phyloP scores from a whole-genome alignment of 768 basidiomycete species.

The Paxillus rubicundulus region DNA sequence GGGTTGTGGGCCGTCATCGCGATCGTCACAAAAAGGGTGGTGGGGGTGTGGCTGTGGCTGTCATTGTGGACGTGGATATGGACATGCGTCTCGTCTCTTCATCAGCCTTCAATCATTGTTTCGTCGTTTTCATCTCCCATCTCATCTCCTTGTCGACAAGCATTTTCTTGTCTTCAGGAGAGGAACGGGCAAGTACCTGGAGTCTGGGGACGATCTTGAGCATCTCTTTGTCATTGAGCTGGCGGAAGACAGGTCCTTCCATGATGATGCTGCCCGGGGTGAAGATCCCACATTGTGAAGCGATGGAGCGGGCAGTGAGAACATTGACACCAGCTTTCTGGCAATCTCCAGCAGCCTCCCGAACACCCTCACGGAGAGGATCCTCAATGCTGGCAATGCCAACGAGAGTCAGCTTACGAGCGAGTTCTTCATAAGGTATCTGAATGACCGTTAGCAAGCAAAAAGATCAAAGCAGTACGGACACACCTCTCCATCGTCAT shows the following conservation, averaged over 20 bases:
- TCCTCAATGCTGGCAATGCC: conserved; percentile 96
- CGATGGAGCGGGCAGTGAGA: conserved; percentile 92
- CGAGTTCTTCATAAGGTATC: conserved; percentile 69
- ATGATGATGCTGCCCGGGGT: conserved; percentile 92
- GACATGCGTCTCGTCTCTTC: too few species aligned
- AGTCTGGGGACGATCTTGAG: conserved; percentile 85
- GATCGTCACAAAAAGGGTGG: too few species aligned
- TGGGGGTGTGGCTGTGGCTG: too few species aligned
- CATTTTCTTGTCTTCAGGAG: conserved; percentile 94
- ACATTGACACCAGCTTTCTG: conserved; percentile 92
- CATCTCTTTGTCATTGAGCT: conserved; percentile 66
- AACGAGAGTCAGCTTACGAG: conserved; percentile 72
- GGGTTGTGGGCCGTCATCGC: too few species aligned
- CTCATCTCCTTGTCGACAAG: conserved; percentile 65
- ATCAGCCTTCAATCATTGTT: too few species aligned
- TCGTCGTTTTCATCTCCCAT: too few species aligned
- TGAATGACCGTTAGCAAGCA: conserved; percentile 27
- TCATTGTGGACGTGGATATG: too few species aligned
- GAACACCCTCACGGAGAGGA: conserved; percentile 87
- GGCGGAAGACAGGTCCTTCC: conserved; percentile 94
- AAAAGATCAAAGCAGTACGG: neutral
- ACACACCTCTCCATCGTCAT: conserved; percentile 55
- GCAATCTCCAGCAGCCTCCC: conserved; percentile 84
- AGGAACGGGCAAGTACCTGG: conserved; percentile 95
- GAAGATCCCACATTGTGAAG: conserved; percentile 94